Conservation (phyloP, 306 rosid species). For the Gastrolobium bilobum region DNA sequence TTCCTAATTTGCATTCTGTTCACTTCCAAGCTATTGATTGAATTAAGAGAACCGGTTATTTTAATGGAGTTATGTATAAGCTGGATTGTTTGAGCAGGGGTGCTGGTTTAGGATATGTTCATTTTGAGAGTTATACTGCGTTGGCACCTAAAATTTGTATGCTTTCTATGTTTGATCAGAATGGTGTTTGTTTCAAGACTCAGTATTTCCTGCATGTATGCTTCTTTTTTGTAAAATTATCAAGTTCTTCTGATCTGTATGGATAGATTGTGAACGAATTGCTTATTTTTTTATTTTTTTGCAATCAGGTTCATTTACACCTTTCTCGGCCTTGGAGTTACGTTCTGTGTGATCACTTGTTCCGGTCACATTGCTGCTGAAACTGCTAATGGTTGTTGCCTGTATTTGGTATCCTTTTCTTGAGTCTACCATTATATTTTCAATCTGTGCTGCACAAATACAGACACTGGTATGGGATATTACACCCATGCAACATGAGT, state of each 20-base stretch:
- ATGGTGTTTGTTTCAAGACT: background rate
- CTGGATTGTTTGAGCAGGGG: background rate
- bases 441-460: background rate
- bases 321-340: slow-evolving; percentile 74
- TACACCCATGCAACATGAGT: background rate
- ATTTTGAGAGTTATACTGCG: background rate
- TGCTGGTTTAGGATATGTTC: slow-evolving; percentile 23
- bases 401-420: slow-evolving; percentile 80
- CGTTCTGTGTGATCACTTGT: slow-evolving; percentile 75
- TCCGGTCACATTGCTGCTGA: slow-evolving; percentile 86
- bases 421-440: slow-evolving; percentile 19
- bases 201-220: slow-evolving; percentile 10
- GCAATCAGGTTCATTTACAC: slow-evolving; percentile 83
- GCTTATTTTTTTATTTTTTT: background rate
- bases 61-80: background rate
- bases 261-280: slow-evolving; percentile 19
- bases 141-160: background rate
- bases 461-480: background rate
- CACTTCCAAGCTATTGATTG: background rate
- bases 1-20: slow-evolving; percentile 14
- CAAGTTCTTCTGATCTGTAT: slow-evolving; percentile 6
- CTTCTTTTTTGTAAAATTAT: background rate
- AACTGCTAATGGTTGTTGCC: slow-evolving; percentile 83
- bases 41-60: slow-evolving; percentile 27
- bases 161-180: slow-evolving; percentile 19